These are phyloP conservation scores for Monosporascus ibericus DNA, from an alignment of 2,329 filamentous ascomycete species.

Conservation along the genomic window DNA sequence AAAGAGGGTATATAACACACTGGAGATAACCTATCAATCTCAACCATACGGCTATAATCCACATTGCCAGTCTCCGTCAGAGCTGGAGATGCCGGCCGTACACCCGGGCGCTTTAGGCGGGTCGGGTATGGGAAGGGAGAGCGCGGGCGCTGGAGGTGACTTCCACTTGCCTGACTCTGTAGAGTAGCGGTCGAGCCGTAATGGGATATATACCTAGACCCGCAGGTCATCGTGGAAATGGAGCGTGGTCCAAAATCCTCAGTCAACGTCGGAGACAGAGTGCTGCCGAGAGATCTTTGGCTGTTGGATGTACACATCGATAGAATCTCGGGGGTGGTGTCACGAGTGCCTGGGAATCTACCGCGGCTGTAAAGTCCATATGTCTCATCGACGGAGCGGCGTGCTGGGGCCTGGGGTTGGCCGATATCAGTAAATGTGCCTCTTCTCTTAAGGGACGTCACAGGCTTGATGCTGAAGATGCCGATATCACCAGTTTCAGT, in stretches of 20 bases:
- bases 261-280: conserved; percentile 33
- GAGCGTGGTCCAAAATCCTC: conserved; percentile 42
- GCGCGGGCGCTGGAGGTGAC: conserved; percentile 43
- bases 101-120: conserved; percentile 47
- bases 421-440: conserved; percentile 24
- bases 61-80: conserved; percentile 40
- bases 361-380: conserved; percentile 35
- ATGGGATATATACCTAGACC: conserved; percentile 39
- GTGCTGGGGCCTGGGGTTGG: conserved; percentile 20
- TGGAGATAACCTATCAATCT: conserved; percentile 41
- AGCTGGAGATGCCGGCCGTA: conserved; percentile 43
- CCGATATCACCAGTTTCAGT: conserved; percentile 62
- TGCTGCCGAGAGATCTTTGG: conserved; percentile 36
- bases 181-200: conserved; percentile 42
- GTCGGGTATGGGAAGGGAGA: conserved; percentile 56
- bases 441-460: conserved; percentile 24
- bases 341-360: conserved; percentile 42
- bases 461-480: conserved; percentile 48
- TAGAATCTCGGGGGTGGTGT: conserved; percentile 48
- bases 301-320: conserved; percentile 51
- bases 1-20: conserved; percentile 26
- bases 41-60: conserved; percentile 45
- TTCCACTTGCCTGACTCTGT: conserved; percentile 38
- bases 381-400: conserved; percentile 26
- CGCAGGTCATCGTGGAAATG: conserved; percentile 49